Base-by-base conservation (phyloP, 2,329 filamentous ascomycete genomes). In the Ophiocordyceps polyrhachis-furcata region DNA sequence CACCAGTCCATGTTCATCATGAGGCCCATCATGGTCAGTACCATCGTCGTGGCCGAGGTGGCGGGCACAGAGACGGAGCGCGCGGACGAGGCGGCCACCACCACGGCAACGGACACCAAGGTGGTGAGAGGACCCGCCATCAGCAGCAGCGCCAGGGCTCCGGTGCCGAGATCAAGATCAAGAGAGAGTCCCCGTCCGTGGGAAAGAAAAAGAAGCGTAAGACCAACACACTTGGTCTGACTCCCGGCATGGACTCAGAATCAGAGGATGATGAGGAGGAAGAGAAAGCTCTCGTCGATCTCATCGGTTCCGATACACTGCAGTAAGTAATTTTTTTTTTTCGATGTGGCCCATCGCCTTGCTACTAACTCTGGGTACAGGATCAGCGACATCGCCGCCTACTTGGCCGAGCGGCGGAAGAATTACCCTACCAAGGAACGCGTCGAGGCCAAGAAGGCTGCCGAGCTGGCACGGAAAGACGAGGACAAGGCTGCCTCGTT, bases 391-490 rank as follows among this genome's bases (percentile, higher is more conserved):
- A 70, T 95, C 45, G 73, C 76, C 21, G 74, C 76, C 7, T 96
- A 86, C 77, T 76, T 93, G 49, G 77, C 77, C 43, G 86, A 94
- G 59, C 77, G 89, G 47, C 81, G 73, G 56, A 81, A 76, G 51
- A 79, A 81, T 44, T 96, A 76, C 58, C 89, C 89, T 2, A 95
- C 88, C 2, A 75, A 76, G 58, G 75, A 76, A 47, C 78, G 83
- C 45, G 66, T 78, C 49, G 71, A 76, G 48, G 75, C 75, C 50
- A 83, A 74, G 60, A 73, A 75, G 49, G 69, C 70, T 52, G 64
- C 63, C 47, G 61, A 63, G 53, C 55, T 62, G 53, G 59, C 63
- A 47, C 58, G 62, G 38, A 62, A 58, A 40, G 69, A 73, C 46
- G 67, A 71, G 45, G 76, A 79, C 56, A 79, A 83, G 58, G 73